phyloP scores from a whole-genome alignment of 306 rosid species.

The Psophocarpus tetragonolobus region DNA sequence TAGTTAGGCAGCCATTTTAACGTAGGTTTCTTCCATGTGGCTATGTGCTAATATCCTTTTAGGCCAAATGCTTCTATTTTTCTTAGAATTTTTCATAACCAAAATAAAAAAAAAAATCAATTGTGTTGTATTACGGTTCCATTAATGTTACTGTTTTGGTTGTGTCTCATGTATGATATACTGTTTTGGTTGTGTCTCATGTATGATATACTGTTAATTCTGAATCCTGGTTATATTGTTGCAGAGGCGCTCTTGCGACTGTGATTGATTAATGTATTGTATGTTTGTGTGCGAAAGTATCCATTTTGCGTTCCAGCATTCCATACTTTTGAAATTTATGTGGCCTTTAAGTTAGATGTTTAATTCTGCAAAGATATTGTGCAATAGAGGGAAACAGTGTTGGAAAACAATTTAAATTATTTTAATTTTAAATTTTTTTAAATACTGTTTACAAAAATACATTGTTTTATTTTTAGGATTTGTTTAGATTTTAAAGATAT shows the following conservation, averaged over 20 bases:
- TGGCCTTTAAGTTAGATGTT: neutral
- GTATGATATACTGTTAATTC: slow-evolving; percentile 3
- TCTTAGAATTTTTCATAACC: slow-evolving; percentile 4
- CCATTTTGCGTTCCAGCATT: neutral
- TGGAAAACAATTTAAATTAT: too few relatives aligned
- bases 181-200: neutral
- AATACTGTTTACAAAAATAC: too few relatives aligned
- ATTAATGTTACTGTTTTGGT: slow-evolving; percentile 11
- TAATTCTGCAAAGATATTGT: neutral
- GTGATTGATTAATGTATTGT: neutral
- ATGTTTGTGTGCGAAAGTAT: neutral
- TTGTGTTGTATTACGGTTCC: slow-evolving; percentile 22
- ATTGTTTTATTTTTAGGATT: too few relatives aligned
- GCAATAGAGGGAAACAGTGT: too few relatives aligned
- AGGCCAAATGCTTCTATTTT: slow-evolving; percentile 23
- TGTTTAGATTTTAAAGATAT: too few relatives aligned
- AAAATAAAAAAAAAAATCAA: neutral
- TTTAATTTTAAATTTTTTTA: too few relatives aligned
- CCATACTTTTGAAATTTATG: neutral
- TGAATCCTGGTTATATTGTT: neutral
- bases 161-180: neutral
- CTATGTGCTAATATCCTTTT: neutral
- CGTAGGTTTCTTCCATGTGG: slow-evolving; percentile 15
- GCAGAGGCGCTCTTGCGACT: neutral
- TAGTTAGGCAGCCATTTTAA: slow-evolving; percentile 11